A percentile compares a stretch with the other conserved stretches of the same genome.
Conservation (phyloP, 2,329 filamentous ascomycete species). For the Diaporthe nobilis region DNA sequence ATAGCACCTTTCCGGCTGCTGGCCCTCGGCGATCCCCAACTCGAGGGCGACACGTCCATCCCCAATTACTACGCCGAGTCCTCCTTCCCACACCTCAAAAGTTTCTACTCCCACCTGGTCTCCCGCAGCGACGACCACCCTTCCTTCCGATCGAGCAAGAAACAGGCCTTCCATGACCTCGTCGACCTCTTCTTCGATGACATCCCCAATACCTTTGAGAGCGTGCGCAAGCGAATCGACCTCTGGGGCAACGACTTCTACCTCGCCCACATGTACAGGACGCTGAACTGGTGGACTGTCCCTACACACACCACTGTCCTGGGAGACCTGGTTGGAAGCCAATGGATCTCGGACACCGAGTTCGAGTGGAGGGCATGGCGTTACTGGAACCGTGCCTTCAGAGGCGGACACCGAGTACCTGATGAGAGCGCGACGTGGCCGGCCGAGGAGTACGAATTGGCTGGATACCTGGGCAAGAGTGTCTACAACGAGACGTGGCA, state of each 20-base stretch:
- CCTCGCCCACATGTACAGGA: conserved; percentile 91
- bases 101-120: conserved; percentile 60
- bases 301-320: conserved; percentile 92
- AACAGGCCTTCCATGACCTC: conserved; percentile 69
- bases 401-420: conserved; percentile 74
- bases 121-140: conserved; percentile 43
- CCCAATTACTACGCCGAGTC: conserved; percentile 67
- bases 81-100: conserved; percentile 67
- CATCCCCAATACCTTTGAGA: conserved; percentile 75
- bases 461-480: conserved; percentile 62
- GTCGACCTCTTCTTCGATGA: conserved; percentile 77
- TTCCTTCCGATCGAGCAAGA: conserved; percentile 66
- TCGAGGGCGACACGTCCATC: conserved; percentile 92
- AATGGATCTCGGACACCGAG: conserved; percentile 92
- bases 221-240: conserved; percentile 84
- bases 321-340: conserved; percentile 92
- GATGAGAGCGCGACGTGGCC: conserved; percentile 67
- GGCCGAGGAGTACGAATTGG: conserved; percentile 62
- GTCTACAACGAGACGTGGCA: conserved; percentile 73
- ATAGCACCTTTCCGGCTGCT: conserved; percentile 87
- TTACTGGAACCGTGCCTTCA: conserved; percentile 87
- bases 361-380: conserved; percentile 80
- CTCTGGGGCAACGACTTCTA: conserved; percentile 96
- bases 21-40: conserved; percentile 90
- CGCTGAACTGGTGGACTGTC: conserved; percentile 83